A percentile compares a stretch with the other conserved stretches of the same genome.
These are phyloP conservation scores for Daldinia grandis DNA, from an alignment of 495 filamentous ascomycete genomes.

Conservation along the genomic window DNA sequence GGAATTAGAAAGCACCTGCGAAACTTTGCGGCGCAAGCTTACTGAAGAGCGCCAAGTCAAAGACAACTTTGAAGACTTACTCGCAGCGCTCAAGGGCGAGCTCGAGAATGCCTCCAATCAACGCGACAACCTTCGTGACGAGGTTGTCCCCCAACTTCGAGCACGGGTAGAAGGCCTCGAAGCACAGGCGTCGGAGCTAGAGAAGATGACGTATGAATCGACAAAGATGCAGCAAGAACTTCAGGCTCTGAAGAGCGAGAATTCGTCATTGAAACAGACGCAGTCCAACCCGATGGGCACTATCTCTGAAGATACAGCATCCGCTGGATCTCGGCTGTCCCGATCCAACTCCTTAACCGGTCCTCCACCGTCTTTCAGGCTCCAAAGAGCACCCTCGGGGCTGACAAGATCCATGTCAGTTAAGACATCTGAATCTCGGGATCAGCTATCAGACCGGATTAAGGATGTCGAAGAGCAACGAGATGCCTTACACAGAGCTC, in stretches of 20 bases:
- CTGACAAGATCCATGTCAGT: constrained; percentile 67
- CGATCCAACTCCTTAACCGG: constrained; percentile 57
- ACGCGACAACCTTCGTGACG: constrained; percentile 88
- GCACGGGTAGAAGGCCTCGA: constrained; percentile 81
- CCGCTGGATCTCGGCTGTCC: constrained; percentile 43
- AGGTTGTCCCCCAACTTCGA: constrained; percentile 77
- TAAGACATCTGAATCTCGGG: constrained; percentile 70
- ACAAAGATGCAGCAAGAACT: constrained; percentile 84
- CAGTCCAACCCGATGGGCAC: constrained; percentile 39
- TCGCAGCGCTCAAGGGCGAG: constrained; percentile 83
- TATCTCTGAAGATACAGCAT: constrained; percentile 43
- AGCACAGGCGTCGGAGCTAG: constrained; percentile 69
- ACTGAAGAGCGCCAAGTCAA: constrained; percentile 87
- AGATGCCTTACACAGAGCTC: constrained; percentile 85
- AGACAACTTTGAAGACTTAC: constrained; percentile 91
- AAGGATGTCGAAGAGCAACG: constrained; percentile 94
- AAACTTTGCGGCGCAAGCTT: constrained; percentile 81
- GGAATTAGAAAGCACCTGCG: constrained; percentile 81
- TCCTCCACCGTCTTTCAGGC: constrained; percentile 38
- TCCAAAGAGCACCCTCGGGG: constrained; percentile 48
- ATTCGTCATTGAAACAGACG: constrained; percentile 53
- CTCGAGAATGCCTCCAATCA: constrained; percentile 85
- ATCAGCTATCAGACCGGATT: constrained; percentile 79
- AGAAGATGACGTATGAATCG: constrained; percentile 76
- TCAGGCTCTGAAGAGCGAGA: constrained; percentile 72